Base-by-base conservation (phyloP, 495 filamentous ascomycete genomes). In the Penicillium arizonense region DNA sequence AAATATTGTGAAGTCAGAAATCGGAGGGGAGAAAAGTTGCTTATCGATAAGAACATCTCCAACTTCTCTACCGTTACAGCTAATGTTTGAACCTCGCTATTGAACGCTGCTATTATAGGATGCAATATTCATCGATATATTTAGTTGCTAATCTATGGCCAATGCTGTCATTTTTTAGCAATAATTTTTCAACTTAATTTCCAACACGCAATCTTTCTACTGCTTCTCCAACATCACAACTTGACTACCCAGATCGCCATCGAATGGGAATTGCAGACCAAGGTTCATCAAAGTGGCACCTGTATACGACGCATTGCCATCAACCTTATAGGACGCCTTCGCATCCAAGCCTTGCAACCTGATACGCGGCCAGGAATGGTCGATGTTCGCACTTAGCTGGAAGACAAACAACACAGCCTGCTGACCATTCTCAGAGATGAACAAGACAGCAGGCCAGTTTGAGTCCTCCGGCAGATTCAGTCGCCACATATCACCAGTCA, bases 381-480 rank as follows among this genome's bases (percentile, higher is more conserved):
- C 75, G 2, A 77, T 52, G 30, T 61, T 67, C 0, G 71, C 63
- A 5, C 59, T 56, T 23, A 76, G 57, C 58, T 80, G 74, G 65
- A 78, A 78, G 23, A 63, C 69, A 56, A 82, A 80, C n/a, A 80
- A 52, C 3, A 77, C 72, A 13, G 61, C 71, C 43, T 69, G 57
- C 13, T 60, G 57, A 3, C 57, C 62, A 51, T 75, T 70, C 11
- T 69, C 64, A 0, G 73, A 70, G n/a, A 78, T 67, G 53, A 80
- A 80, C 62, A 77, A 65, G 24, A 70, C 77, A 23, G 78, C 79
- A 10, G 80, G 80, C 77, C 77, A 81, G 44, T 81, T 77, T 0
- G 76, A 78, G 21, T 80, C 68, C 44, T 81, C 77, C 0, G 80
- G 80, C 1, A 81, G 64, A 7, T 65, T 70, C 8, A 83, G 65